These are phyloP conservation scores for Tephrocybe sp. DNA, from an alignment of 768 basidiomycete species.

Conservation along the genomic window DNA sequence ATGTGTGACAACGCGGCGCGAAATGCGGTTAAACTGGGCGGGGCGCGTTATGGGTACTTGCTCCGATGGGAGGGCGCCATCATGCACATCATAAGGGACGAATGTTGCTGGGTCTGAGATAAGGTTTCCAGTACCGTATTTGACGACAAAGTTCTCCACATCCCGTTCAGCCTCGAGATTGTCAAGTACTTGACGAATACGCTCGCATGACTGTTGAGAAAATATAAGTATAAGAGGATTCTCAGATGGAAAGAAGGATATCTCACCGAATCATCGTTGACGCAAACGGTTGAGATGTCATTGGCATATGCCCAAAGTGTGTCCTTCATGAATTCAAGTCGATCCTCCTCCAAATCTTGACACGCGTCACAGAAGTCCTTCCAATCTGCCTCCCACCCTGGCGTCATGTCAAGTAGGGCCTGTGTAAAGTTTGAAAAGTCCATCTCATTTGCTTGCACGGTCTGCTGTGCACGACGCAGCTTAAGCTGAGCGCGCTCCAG, in stretches of 20 bases:
- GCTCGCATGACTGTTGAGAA: constrained; percentile 81
- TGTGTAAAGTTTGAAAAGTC: constrained; percentile 84
- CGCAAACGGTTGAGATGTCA: constrained; percentile 91
- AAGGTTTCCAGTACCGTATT: constrained; percentile 82
- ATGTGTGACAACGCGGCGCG: constrained; percentile 22
- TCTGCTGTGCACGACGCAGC: constrained; percentile 81
- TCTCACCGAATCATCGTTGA: constrained; percentile 82
- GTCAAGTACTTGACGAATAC: constrained; percentile 81
- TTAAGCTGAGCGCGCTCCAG: constrained; percentile 83
- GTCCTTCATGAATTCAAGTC: constrained; percentile 92
- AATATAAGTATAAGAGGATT: too few relatives aligned
- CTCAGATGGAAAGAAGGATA: not conserved
- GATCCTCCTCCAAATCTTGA: constrained; percentile 96
- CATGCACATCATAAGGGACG: constrained; percentile 57
- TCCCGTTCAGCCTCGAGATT: constrained; percentile 84
- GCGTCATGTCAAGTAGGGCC: constrained; percentile 69
- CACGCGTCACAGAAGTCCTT: constrained; percentile 93
- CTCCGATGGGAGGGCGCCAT: constrained; percentile 20
- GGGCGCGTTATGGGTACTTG: constrained; percentile 22
- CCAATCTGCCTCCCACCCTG: constrained; percentile 92
- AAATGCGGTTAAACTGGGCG: constrained; percentile 31
- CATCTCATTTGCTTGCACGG: constrained; percentile 86
- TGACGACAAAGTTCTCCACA: constrained; percentile 80
- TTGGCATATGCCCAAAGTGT: constrained; percentile 96
- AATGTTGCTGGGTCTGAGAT: constrained; percentile 81